These are phyloP conservation scores for Elsinoe australis DNA, from an alignment of 2,329 filamentous ascomycete genomes.

Conservation along the genomic window DNA sequence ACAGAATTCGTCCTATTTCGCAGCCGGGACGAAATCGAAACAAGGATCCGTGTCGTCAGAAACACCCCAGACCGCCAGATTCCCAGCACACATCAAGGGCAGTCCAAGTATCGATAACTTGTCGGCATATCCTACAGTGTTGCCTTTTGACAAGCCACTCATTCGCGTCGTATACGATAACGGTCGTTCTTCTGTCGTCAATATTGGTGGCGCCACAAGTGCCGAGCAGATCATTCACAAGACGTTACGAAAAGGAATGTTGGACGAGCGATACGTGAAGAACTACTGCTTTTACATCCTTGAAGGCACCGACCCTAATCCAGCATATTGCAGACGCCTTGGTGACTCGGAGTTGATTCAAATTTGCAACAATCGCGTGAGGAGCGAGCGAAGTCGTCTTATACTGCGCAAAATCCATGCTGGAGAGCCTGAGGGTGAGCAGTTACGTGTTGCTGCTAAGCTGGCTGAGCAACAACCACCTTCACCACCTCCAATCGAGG, in stretches of 20 bases:
- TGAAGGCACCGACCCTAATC: constrained; percentile 74
- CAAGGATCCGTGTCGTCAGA: constrained; percentile 41
- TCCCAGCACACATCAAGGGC: constrained; percentile 64
- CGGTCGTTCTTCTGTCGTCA: constrained; percentile 86
- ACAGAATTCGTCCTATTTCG: constrained; percentile 46
- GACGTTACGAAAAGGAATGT: constrained; percentile 76
- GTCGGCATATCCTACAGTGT: constrained; percentile 63
- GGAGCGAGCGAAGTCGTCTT: constrained; percentile 79
- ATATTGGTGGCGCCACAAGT: constrained; percentile 83
- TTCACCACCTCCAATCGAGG: constrained; percentile 47
- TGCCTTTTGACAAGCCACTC: constrained; percentile 78
- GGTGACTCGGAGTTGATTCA: constrained; percentile 83
- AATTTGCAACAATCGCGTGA: constrained; percentile 77
- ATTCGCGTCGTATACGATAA: constrained; percentile 90
- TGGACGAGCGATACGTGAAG: constrained; percentile 83
- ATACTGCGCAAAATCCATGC: constrained; percentile 90
- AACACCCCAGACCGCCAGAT: constrained; percentile 52
- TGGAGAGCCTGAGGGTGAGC: constrained; percentile 78
- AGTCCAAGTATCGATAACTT: constrained; percentile 79
- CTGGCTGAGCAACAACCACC: constrained; percentile 73
- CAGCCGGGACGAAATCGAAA: constrained; percentile 20
- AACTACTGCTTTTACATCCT: constrained; percentile 97
- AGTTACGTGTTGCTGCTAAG: constrained; percentile 77
- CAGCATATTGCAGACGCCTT: constrained; percentile 70
- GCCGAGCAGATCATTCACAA: constrained; percentile 88